Conservation (phyloP, 768 basidiomycete species). For the Psilocybe subaeruginosa region DNA sequence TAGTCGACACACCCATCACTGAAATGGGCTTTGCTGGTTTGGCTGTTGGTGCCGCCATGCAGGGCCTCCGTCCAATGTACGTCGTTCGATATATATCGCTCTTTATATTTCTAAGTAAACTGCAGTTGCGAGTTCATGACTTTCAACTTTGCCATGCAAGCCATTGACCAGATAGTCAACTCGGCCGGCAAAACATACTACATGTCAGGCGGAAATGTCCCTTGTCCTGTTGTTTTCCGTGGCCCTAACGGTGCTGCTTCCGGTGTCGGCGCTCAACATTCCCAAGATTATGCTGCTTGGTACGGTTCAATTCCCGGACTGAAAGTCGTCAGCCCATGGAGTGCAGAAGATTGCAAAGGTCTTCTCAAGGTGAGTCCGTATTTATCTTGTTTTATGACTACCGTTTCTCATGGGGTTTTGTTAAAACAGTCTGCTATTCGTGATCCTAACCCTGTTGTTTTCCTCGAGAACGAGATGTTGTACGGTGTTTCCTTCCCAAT, state of each 20-base stretch:
- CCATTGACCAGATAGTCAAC: conserved; percentile 99
- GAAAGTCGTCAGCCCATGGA: conserved; percentile 98
- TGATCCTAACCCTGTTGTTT: conserved; percentile 97
- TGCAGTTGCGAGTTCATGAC: conserved; percentile 99
- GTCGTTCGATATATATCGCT: conserved; percentile 22
- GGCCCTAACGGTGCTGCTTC: conserved; percentile 98
- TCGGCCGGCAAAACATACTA: conserved; percentile 99
- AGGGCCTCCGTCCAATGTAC: conserved; percentile 92
- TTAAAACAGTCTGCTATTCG: conserved; percentile 83
- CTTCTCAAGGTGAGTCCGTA: conserved; percentile 75
- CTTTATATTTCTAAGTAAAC: conserved; percentile 10
- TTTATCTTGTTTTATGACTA: neutral
- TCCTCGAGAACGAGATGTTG: conserved; percentile 99
- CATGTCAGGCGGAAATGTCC: conserved; percentile 99
- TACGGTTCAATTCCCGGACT: conserved; percentile 92
- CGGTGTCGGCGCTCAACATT: conserved; percentile 97
- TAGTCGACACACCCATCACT: conserved; percentile 95
- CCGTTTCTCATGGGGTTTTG: conserved; percentile 1
- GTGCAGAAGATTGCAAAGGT: conserved; percentile 98
- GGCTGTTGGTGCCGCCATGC: conserved; percentile 91
- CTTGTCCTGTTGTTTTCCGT: conserved; percentile 99
- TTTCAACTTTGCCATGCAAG: conserved; percentile 99
- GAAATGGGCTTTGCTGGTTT: conserved; percentile 99
- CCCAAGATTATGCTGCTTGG: conserved; percentile 97
- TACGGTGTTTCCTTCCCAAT: conserved; percentile 98